Conservation (phyloP, 345 rosid genomes). For the Citrus trifoliata region DNA sequence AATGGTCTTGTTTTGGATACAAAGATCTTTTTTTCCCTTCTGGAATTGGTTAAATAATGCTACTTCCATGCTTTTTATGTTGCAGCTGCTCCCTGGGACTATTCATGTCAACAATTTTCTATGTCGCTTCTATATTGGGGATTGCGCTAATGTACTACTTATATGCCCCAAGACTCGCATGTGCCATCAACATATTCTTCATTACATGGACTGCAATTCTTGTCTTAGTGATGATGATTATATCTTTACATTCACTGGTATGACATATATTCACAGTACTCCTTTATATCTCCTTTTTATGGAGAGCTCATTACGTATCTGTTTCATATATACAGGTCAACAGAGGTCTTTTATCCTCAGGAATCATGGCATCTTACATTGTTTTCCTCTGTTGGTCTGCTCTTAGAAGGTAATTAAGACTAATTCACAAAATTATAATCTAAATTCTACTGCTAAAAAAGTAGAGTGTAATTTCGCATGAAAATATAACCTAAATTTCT, state of each 20-base stretch:
- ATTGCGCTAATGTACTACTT: constrained; percentile 50
- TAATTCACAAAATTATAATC: neutral
- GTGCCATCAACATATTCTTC: constrained; percentile 77
- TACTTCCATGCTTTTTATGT: neutral
- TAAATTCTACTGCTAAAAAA: neutral
- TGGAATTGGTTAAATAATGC: neutral
- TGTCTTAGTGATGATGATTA: constrained; percentile 62
- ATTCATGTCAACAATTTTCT: constrained; percentile 53
- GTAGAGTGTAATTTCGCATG: neutral
- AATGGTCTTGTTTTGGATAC: neutral
- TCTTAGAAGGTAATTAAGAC: constrained; percentile 61
- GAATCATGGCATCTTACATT: constrained; percentile 86
- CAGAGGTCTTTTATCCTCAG: constrained; percentile 70
- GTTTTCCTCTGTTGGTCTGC: constrained; percentile 97
- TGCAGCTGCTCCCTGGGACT: constrained; percentile 72
- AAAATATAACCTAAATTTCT: constrained; percentile 6
- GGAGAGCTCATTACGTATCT: neutral
- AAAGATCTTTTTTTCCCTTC: neutral
- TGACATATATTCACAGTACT: neutral
- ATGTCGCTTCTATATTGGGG: constrained; percentile 56
- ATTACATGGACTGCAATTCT: constrained; percentile 70
- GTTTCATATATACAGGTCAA: constrained; percentile 43
- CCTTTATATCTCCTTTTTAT: neutral
- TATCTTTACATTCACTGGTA: constrained; percentile 78
- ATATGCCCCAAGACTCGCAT: constrained; percentile 43